Percentiles rank a stretch among this genome's conserved stretches.
Conservation (phyloP, 1,139 yeast genomes). For the Blastobotrys proliferans region DNA sequence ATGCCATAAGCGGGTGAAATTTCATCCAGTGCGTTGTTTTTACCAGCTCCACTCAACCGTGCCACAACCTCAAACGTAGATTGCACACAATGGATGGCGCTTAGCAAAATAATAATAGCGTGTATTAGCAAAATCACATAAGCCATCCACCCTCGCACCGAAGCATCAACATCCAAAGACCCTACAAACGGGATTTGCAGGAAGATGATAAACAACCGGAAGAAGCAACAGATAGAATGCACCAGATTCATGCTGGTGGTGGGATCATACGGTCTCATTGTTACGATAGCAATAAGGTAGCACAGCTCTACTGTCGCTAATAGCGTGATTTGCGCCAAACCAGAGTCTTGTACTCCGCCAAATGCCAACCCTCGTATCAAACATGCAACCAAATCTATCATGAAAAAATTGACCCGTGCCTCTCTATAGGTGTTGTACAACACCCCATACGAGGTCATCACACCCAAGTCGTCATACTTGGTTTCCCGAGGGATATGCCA, state of each 20-base stretch:
- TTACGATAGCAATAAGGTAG: constrained; percentile 23
- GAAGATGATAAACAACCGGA: constrained; percentile 28
- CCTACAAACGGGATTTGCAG: constrained; percentile 32
- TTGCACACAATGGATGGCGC: constrained; percentile 31
- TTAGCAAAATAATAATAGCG: constrained; percentile 29
- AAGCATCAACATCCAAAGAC: constrained; percentile 22
- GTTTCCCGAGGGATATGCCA: constrained; percentile 18
- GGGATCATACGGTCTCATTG: constrained; percentile 30
- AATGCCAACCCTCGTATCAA: constrained; percentile 33
- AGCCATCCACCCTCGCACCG: constrained; percentile 34
- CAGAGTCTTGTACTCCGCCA: constrained; percentile 36
- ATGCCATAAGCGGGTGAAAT: constrained; percentile 14
- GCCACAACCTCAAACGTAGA: constrained; percentile 31
- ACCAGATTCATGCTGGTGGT: constrained; percentile 33
- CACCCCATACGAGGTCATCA: constrained; percentile 32
- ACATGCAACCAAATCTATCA: constrained; percentile 24
- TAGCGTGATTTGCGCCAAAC: constrained; percentile 35
- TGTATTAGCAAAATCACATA: constrained; percentile 34
- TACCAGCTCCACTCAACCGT: constrained; percentile 26
- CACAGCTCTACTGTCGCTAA: constrained; percentile 31
- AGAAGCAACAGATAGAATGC: constrained; percentile 21
- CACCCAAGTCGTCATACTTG: constrained; percentile 30
- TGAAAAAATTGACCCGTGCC: constrained; percentile 21
- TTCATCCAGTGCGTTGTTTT: neutral
- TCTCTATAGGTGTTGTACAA: constrained; percentile 29